Conservation (phyloP, 805 yeast species). For the Yueomyces sp. region DNA sequence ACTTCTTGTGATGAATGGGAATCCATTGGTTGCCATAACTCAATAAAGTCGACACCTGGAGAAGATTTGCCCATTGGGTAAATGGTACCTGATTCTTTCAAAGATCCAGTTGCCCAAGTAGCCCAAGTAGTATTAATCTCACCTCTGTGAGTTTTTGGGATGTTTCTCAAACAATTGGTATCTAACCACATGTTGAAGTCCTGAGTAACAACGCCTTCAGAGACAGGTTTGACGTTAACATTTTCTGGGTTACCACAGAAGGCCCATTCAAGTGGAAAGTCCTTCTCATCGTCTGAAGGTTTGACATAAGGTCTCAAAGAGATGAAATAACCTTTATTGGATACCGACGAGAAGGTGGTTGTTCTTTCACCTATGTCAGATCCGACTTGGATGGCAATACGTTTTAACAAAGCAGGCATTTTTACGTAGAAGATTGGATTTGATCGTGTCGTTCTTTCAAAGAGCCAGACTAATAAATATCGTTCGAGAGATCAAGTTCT, state of each 20-base stretch:
- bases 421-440: background rate
- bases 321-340: slow-evolving; percentile 23
- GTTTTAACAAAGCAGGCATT: slow-evolving; percentile 22
- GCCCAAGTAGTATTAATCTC: slow-evolving; percentile 19
- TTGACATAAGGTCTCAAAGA: slow-evolving; percentile 26
- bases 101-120: slow-evolving; percentile 21
- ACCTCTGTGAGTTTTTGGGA: slow-evolving; percentile 19
- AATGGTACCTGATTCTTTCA: slow-evolving; percentile 22
- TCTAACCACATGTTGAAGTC: slow-evolving; percentile 21
- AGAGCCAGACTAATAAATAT: no score
- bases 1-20: slow-evolving; percentile 12
- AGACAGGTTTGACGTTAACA: slow-evolving; percentile 24
- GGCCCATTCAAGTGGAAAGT: slow-evolving; percentile 45
- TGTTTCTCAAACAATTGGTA: slow-evolving; percentile 16
- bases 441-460: no score
- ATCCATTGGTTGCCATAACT: slow-evolving; percentile 26
- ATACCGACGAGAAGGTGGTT: slow-evolving; percentile 17
- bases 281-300: slow-evolving; percentile 13
- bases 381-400: slow-evolving; percentile 20
- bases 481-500: no score
- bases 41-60: slow-evolving; percentile 18
- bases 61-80: slow-evolving; percentile 19
- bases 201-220: slow-evolving; percentile 9
- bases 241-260: slow-evolving; percentile 37
- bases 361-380: slow-evolving; percentile 19